Percentiles rank a stretch among this genome's conserved stretches.
These are phyloP conservation scores for Eremomyces bilateralis DNA, from an alignment of 495 filamentous ascomycete species.

Conservation along the genomic window DNA sequence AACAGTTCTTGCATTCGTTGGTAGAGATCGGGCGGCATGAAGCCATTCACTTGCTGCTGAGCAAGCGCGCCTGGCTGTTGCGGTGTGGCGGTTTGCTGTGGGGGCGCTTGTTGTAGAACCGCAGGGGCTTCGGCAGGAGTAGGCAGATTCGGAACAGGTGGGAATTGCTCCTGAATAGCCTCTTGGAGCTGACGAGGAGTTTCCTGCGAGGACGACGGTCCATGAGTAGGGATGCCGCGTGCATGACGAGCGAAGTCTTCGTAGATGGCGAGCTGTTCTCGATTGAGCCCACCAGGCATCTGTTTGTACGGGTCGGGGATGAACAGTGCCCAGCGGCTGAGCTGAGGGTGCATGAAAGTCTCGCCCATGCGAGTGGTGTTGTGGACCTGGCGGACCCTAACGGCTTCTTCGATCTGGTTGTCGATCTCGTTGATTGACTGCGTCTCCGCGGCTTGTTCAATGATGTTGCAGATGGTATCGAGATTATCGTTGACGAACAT, in stretches of 20 bases:
- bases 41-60: conserved; percentile 39
- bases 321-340: conserved; percentile 68
- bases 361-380: conserved; percentile 48
- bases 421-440: conserved; percentile 87
- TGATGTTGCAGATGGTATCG: conserved; percentile 72
- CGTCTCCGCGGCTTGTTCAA: conserved; percentile 85
- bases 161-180: conserved; percentile 65
- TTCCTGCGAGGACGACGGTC: conserved; percentile 34
- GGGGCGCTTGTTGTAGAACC: conserved; percentile 40
- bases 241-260: conserved; percentile 80
- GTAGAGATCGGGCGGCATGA: conserved; percentile 38
- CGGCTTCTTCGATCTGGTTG: conserved; percentile 56
- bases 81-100: conserved; percentile 24
- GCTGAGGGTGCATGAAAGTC: conserved; percentile 51
- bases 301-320: conserved; percentile 80
- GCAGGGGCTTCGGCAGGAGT: conserved; percentile 66
- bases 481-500: conserved; percentile 98
- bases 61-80: conserved; percentile 18
- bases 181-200: conserved; percentile 40
- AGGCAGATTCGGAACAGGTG: conserved; percentile 48
- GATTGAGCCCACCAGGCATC: conserved; percentile 57
- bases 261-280: conserved; percentile 86
- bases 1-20: conserved; percentile 45
- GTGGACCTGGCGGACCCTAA: conserved; percentile 54
- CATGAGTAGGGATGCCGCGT: conserved; percentile 33